Evolutionary conservation across 192 early-diverging fungal genomes (phyloP).

Genomic region (Lobosporangium transversale): DNA sequence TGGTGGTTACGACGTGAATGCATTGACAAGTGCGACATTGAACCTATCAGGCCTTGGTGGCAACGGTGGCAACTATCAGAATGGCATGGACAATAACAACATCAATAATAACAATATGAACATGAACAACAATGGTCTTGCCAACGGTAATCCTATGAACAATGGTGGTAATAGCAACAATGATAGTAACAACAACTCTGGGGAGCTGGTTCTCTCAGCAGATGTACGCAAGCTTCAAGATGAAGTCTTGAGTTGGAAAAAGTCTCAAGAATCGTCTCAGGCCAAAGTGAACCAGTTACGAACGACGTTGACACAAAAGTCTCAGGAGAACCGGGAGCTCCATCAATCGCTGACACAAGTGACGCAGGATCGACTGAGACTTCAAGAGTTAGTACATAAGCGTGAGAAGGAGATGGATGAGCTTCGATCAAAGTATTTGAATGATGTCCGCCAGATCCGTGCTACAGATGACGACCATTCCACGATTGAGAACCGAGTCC

Average conservation of each 20-base stretch:
- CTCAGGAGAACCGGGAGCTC: slow-evolving; percentile 50
- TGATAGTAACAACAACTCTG: slow-evolving; percentile 6
- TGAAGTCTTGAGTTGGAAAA: slow-evolving; percentile 40
- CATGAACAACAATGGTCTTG: slow-evolving; percentile 1
- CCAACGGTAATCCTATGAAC: not conserved
- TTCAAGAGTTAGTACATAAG: slow-evolving; percentile 49
- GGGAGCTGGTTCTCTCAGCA: not conserved
- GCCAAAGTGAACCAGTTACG: slow-evolving; percentile 36
- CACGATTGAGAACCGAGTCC: slow-evolving; percentile 52
- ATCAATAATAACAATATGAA: slow-evolving; percentile 1
- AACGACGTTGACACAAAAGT: slow-evolving; percentile 32
- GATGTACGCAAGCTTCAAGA: slow-evolving; percentile 48
- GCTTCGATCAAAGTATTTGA: slow-evolving; percentile 45
- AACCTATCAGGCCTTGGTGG: not conserved
- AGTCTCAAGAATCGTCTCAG: slow-evolving; percentile 36
- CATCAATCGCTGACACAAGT: slow-evolving; percentile 28
- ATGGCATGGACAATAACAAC: slow-evolving; percentile 23
- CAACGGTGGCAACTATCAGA: slow-evolving; percentile 5
- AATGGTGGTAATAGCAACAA: slow-evolving; percentile 9
- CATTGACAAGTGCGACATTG: slow-evolving; percentile 1
- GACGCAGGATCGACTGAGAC: slow-evolving; percentile 41
- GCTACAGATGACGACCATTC: slow-evolving; percentile 58
- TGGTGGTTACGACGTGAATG: slow-evolving; percentile 3
- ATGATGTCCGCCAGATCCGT: slow-evolving; percentile 53
- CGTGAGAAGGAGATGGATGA: slow-evolving; percentile 53